Evolutionary conservation across 1,284 basidiomycete species (phyloP).

Genomic region (Pseudozyma pruni): DNA sequence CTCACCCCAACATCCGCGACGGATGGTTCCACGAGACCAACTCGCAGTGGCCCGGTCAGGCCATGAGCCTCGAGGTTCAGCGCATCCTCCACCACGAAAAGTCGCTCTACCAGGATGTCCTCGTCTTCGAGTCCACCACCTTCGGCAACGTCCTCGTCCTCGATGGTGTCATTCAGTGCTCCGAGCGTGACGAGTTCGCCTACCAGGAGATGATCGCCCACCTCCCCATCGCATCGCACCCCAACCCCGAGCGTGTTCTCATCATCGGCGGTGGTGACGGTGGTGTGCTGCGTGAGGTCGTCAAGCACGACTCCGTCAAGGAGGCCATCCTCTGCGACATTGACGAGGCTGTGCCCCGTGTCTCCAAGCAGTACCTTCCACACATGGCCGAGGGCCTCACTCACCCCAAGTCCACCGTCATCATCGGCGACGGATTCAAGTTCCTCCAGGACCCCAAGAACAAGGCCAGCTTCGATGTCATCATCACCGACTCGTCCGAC

Average conservation of each 20-base stretch:
- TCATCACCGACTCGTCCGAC: constrained; percentile 97
- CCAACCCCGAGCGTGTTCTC: constrained; percentile 93
- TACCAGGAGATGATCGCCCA: constrained; percentile 99
- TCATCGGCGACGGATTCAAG: constrained; percentile 96
- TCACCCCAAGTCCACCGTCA: constrained; percentile 85
- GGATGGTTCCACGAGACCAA: constrained; percentile 98
- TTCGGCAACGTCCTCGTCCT: constrained; percentile 89
- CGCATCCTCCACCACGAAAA: constrained; percentile 94
- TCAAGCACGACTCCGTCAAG: constrained; percentile 92
- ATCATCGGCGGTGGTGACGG: constrained; percentile 89
- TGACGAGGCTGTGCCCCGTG: constrained; percentile 96
- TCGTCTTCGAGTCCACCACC: constrained; percentile 61
- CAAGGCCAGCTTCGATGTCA: constrained; percentile 85
- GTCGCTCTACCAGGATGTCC: constrained; percentile 86
- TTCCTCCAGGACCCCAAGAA: constrained; percentile 90
- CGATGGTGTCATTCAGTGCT: constrained; percentile 95
- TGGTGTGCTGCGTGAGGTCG: constrained; percentile 89
- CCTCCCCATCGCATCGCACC: constrained; percentile 92
- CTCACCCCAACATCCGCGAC: constrained; percentile 73
- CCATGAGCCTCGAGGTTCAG: constrained; percentile 74
- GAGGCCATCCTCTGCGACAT: constrained; percentile 97
- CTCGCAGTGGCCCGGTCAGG: constrained; percentile 88
- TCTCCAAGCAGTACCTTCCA: constrained; percentile 91
- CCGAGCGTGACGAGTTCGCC: constrained; percentile 98
- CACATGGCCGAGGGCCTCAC: constrained; percentile 89